A percentile compares a stretch with the other conserved stretches of the same genome.
Evolutionary conservation across 306 rosid species (phyloP).

Genomic region (Myrica gale): DNA sequence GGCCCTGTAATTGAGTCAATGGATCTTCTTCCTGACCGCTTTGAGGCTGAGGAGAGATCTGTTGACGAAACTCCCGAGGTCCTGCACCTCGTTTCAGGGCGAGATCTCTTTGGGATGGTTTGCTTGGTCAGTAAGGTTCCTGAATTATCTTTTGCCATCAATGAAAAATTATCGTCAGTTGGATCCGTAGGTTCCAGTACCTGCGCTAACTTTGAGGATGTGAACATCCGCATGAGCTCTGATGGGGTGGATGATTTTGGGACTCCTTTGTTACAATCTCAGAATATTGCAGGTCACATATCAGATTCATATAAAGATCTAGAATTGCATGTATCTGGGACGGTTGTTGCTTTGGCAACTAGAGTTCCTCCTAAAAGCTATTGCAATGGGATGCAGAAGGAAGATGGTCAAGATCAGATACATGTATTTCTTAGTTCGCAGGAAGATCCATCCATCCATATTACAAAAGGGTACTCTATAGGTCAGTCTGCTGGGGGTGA

Average conservation of each 20-base stretch:
- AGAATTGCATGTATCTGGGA: conserved; percentile 79
- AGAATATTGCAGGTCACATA: conserved; percentile 28
- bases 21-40: conserved; percentile 82
- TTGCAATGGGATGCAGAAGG: conserved; percentile 35
- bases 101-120: conserved; percentile 93
- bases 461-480: conserved; percentile 26
- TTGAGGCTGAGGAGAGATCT: conserved; percentile 99
- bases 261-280: conserved; percentile 26
- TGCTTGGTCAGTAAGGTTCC: conserved; percentile 49
- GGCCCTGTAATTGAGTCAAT: conserved; percentile 77
- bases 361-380: conserved; percentile 57
- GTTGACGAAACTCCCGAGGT: conserved; percentile 79
- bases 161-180: conserved; percentile 48
- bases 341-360: conserved; percentile 70
- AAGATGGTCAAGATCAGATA: conserved; percentile 62
- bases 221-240: conserved; percentile 27
- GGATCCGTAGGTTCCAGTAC: conserved; percentile 35
- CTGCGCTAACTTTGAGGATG: conserved; percentile 36
- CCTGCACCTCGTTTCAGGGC: conserved; percentile 92
- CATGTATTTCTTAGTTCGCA: conserved; percentile 63
- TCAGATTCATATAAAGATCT: conserved; percentile 72
- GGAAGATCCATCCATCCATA: conserved; percentile 33
- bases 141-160: conserved; percentile 43
- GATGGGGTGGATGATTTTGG: conserved; percentile 33
- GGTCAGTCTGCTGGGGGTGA: conserved; percentile 31